Base-by-base conservation (phyloP, 2,329 filamentous ascomycete genomes). In the Alternaria sp. region DNA sequence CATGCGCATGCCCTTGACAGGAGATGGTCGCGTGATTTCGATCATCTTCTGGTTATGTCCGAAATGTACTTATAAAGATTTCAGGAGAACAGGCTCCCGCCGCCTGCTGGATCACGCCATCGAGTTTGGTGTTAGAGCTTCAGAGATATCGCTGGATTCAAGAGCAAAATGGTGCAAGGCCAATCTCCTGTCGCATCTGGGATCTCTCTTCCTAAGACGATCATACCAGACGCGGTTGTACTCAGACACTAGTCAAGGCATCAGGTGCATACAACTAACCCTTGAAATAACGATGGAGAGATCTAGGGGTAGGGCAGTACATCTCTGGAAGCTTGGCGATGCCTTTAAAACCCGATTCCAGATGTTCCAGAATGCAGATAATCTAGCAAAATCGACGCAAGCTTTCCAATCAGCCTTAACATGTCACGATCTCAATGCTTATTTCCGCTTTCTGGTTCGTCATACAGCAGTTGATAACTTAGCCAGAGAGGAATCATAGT, bases 331-430 rank as follows among this genome's bases (percentile, higher is more conserved):
- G 42, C 42, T 46, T 46, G 42, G 42, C 42, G 8, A 46, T 46
- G 42, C 42, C 42, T 46, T 46, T 46, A 46, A 46, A 46, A 46
- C 24, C 42, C 42, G 42, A 46, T 46, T 46, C 42, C 26, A 46
- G 21, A 46, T 46, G 42, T 33, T 46, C 42, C 26, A 29, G 28
- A 46, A 46, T 46, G 42, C 42, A 46, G 42, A 46, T 33, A 28
- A 46, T 46, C 42, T 46, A 46, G 42, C 42, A 46, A 46, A 46
- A 46, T 46, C 42, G 42, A 46, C 42, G 42, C 42, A 46, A 46
- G 42, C 42, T 46, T 46, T 46, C 42, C 26, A 33, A 46, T 46
- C 28, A 46, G 42, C 42, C 42, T 46, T 46, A 46, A 46, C 42
- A 46, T 46, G 42, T 46, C 42, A 46, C 42, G 42, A 46, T 46